Evolutionary conservation across 192 early-diverging fungal species (phyloP), one percentile per base, ranked within the genome.

Genomic region (Coemansia sp.): DNA sequence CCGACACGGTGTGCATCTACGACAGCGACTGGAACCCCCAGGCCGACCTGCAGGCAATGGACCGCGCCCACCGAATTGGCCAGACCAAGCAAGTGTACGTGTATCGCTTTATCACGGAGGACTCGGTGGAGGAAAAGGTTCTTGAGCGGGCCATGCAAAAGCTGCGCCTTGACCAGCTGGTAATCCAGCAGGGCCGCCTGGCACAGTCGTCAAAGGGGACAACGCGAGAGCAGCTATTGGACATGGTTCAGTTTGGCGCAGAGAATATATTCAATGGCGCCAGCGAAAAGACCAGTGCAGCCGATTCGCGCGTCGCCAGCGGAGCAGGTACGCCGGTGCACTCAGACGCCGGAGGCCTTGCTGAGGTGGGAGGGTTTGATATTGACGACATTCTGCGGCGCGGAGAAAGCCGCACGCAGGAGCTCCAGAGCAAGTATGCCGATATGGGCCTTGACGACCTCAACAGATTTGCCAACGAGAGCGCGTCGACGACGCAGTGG

Each of bases 41-140:
- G 79, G 92, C 91, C 3, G 93, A 98, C 82, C 80, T 95, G 15
- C 93, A 94, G 82, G 95, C 95, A 19, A 93, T 96, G 87, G 97
- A 99, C 82, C 93, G 97, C 55, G 97, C 97, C 7, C 97, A 99
- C 85, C 94, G 97, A 76, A 99, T 99, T 60, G 97, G 97, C 5
- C 97, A 99, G 73, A 99, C 91, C 37, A 98, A 98, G 79, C 96
- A 99, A 77, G 97, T 99, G 32, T 86, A 92, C 61, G 94, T 99
- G 15, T 99, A 94, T 76, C 84, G 97, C 46, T 95, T 99, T 66
- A 94, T 99, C 21, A 94, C 96, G 37, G 95, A 98, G 88, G 94
- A 96, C 70, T 91, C 94, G 11, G 93, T 99, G 71, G 97, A 99
- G 80, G 97, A 99, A 75, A 97, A 96, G 79, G 94, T 99, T 1